Evolutionary conservation across 805 yeast species (phyloP).

Genomic region (Sungouiella thailandica): DNA sequence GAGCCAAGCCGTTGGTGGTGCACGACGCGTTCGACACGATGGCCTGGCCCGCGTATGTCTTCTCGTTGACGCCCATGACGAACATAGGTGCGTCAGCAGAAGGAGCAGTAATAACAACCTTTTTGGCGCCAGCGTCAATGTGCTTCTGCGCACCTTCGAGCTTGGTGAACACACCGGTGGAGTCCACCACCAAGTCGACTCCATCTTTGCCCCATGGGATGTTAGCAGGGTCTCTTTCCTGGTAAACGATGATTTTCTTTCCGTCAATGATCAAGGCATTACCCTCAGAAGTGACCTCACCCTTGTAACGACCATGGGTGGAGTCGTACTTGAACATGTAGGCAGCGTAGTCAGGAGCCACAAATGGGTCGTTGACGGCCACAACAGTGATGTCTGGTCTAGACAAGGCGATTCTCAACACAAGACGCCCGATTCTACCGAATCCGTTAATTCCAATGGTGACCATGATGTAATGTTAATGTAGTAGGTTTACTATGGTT

Average conservation of each 20-base stretch:
- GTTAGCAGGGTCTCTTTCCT: slow-evolving; percentile 30
- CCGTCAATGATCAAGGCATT: slow-evolving; percentile 24
- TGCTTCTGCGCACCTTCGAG: slow-evolving; percentile 33
- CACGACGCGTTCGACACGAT: slow-evolving; percentile 33
- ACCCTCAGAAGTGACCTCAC: slow-evolving; percentile 24
- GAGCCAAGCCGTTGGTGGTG: slow-evolving; percentile 36
- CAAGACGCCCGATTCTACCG: slow-evolving; percentile 34
- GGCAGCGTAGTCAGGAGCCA: slow-evolving; percentile 31
- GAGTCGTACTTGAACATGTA: slow-evolving; percentile 36
- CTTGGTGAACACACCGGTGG: slow-evolving; percentile 34
- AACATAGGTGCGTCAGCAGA: slow-evolving; percentile 35
- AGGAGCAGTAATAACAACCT: slow-evolving; percentile 31
- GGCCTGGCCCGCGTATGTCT: slow-evolving; percentile 28
- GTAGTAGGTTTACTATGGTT: no score
- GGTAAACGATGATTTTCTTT: slow-evolving; percentile 24
- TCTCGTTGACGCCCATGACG: slow-evolving; percentile 32
- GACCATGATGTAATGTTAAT: no score
- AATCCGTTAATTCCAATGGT: slow-evolving; percentile 33
- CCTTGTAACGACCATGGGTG: slow-evolving; percentile 29
- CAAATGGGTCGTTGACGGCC: slow-evolving; percentile 31
- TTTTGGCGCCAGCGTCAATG: slow-evolving; percentile 33
- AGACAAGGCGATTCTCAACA: slow-evolving; percentile 28
- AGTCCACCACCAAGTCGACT: slow-evolving; percentile 29
- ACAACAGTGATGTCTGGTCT: slow-evolving; percentile 30
- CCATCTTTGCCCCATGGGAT: slow-evolving; percentile 33